Conservation (phyloP, 2,329 filamentous ascomycete genomes). For the Madurella mycetomatis region DNA sequence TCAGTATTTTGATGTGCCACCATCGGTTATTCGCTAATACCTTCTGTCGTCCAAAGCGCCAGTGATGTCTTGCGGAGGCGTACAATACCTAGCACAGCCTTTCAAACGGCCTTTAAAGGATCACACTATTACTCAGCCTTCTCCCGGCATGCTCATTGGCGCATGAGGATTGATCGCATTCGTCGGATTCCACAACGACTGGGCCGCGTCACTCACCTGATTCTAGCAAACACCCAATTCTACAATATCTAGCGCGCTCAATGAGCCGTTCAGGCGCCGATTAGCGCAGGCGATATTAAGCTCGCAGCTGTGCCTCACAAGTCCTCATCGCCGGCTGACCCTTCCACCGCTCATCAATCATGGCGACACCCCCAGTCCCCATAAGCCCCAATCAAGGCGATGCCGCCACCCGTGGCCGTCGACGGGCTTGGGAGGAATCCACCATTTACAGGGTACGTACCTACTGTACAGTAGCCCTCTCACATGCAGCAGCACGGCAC, state of each 20-base stretch:
- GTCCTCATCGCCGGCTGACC: not conserved
- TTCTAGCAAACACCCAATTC: too few species aligned
- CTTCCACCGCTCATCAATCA: not conserved
- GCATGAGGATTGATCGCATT: too few species aligned
- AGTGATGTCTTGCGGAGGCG: too few species aligned
- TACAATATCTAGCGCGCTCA: too few species aligned
- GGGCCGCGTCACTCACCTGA: too few species aligned
- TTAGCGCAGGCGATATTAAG: too few species aligned
- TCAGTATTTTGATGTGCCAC: not conserved
- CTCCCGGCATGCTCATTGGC: too few species aligned
- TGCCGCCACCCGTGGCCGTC: not conserved
- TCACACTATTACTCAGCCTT: too few species aligned
- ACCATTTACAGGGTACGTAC: slow-evolving; percentile 20
- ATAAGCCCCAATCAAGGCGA: slow-evolving; percentile 22
- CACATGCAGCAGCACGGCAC: not conserved
- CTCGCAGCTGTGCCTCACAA: not conserved
- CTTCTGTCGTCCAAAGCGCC: not conserved
- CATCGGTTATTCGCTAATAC: not conserved
- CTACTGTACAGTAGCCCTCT: not conserved
- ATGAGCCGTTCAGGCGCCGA: too few species aligned
- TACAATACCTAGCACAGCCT: too few species aligned
- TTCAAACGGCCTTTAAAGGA: too few species aligned
- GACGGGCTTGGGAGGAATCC: slow-evolving; percentile 5
- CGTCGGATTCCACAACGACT: too few species aligned
- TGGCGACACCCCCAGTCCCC: slow-evolving; percentile 20